Evolutionary conservation across 2,329 filamentous ascomycete species (phyloP).

Genomic region (Exutisphaerella laricina): DNA sequence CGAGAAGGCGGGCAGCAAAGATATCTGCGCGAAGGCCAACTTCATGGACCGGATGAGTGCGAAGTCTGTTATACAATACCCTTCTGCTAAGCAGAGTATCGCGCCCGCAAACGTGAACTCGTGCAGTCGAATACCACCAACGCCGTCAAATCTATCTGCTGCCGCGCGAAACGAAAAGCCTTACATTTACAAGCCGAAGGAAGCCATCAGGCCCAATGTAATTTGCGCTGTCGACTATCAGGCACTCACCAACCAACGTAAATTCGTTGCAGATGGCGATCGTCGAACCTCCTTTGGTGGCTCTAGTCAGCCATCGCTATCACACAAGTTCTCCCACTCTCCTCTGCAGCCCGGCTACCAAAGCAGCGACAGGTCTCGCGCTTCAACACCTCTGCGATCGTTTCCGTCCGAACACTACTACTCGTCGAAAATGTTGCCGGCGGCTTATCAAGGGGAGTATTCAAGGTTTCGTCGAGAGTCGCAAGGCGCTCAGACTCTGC

Average conservation of each 20-base stretch:
- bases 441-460: conserved; percentile 34
- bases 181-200: conserved; percentile 37
- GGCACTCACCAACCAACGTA: conserved; percentile 28
- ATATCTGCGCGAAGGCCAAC: conserved; percentile 63
- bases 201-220: conserved; percentile 24
- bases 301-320: conserved; percentile 9
- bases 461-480: conserved; percentile 32
- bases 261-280: conserved; percentile 25
- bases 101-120: conserved; percentile 20
- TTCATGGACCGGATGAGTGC: conserved; percentile 62
- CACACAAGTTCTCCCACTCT: neutral
- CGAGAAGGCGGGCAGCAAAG: conserved; percentile 60
- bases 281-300: conserved; percentile 11
- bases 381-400: conserved; percentile 26
- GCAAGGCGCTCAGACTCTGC: conserved; percentile 27
- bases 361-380: conserved; percentile 21
- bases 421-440: conserved; percentile 32
- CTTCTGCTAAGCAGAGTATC: conserved; percentile 20
- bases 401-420: conserved; percentile 36
- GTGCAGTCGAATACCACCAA: conserved; percentile 17
- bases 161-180: conserved; percentile 26
- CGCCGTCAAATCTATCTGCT: conserved; percentile 8
- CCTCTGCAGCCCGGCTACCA: conserved; percentile 23
- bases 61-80: conserved; percentile 25
- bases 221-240: conserved; percentile 29